phyloP scores from a whole-genome alignment of 495 filamentous ascomycete species.

The Amniculicola lignicola region DNA sequence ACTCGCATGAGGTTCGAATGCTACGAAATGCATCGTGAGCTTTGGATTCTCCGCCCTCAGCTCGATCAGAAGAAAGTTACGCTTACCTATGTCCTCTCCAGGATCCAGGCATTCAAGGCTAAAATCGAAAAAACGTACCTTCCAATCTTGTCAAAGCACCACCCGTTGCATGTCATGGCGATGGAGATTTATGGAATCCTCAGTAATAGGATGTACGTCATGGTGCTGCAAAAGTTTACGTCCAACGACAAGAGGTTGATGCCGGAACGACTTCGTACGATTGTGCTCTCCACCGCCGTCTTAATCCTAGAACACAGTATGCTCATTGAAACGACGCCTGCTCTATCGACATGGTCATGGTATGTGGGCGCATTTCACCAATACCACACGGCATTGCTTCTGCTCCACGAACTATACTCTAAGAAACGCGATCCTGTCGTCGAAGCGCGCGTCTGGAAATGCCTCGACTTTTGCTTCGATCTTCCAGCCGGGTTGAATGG shows the following conservation, averaged over 20 bases:
- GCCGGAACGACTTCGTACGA: constrained; percentile 45
- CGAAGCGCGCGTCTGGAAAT: constrained; percentile 63
- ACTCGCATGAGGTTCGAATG: constrained; percentile 65
- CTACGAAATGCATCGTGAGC: constrained; percentile 66
- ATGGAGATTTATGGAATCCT: constrained; percentile 60
- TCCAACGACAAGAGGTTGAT: constrained; percentile 50
- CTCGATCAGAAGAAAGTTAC: constrained; percentile 60
- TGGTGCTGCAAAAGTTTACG: constrained; percentile 61
- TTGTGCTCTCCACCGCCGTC: constrained; percentile 53
- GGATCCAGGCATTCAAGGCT: constrained; percentile 59
- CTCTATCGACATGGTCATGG: constrained; percentile 49
- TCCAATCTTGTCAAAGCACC: constrained; percentile 53
- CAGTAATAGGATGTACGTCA: constrained; percentile 59
- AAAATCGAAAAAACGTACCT: constrained; percentile 59
- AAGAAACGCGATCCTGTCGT: constrained; percentile 47
- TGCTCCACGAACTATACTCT: constrained; percentile 53
- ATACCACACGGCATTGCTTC: constrained; percentile 48
- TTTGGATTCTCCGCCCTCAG: constrained; percentile 61
- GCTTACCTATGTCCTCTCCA: constrained; percentile 54
- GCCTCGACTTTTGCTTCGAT: constrained; percentile 68
- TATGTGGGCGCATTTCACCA: constrained; percentile 48
- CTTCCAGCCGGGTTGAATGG: constrained; percentile 49
- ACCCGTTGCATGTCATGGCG: constrained; percentile 58
- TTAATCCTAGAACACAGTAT: constrained; percentile 59
- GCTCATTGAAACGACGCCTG: constrained; percentile 53